These are phyloP conservation scores for Acephala macrosclerotiorum DNA, from an alignment of 2,329 filamentous ascomycete species.

Conservation along the genomic window DNA sequence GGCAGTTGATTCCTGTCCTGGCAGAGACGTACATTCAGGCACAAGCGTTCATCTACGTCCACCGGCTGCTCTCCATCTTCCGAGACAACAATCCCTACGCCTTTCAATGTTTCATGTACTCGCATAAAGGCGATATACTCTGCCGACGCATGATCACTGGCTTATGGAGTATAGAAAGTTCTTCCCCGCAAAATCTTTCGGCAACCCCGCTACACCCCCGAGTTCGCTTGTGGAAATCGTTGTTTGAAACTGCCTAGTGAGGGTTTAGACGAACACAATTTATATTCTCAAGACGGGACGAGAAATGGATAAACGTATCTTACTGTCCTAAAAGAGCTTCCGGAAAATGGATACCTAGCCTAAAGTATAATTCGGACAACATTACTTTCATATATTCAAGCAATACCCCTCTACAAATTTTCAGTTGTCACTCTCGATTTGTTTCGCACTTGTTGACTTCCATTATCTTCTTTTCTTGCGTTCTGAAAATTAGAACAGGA, in stretches of 20 bases:
- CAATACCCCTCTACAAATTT: not conserved
- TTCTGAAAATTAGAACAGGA: not conserved
- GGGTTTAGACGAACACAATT: conserved; percentile 2
- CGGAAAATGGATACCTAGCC: not conserved
- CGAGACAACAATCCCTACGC: not conserved
- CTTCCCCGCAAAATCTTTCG: conserved; percentile 2
- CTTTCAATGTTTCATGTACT: not conserved
- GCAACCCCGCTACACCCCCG: conserved; percentile 3
- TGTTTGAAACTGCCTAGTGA: not conserved
- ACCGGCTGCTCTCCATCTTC: not conserved
- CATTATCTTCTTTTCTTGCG: not conserved
- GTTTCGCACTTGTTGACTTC: not conserved
- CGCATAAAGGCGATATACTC: conserved; percentile 1
- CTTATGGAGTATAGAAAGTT: not conserved
- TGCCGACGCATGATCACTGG: not conserved
- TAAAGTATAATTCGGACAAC: not conserved
- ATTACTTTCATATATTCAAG: not conserved
- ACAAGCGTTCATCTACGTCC: not conserved
- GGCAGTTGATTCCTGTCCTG: not conserved
- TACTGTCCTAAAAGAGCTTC: not conserved
- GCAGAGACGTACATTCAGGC: not conserved
- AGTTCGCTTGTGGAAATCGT: conserved; percentile 3
- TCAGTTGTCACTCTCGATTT: not conserved
- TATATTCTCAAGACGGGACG: conserved; percentile 1
- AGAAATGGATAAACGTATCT: not conserved